Evolutionary conservation across 495 filamentous ascomycete species (phyloP).

Genomic region (Penicillium diatomitis): DNA sequence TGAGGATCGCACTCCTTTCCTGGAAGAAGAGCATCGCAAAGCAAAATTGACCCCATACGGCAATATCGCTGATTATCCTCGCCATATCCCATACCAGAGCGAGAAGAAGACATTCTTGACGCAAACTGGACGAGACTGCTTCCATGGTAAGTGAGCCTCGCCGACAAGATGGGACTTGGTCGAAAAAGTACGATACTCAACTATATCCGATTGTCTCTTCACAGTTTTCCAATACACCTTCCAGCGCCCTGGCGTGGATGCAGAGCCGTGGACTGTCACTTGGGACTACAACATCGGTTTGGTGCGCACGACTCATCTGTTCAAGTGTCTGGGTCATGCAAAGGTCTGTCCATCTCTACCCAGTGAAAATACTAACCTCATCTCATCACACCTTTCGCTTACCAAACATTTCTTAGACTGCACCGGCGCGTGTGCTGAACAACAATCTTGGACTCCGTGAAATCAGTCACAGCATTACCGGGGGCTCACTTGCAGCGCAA

Average conservation of each 20-base stretch:
- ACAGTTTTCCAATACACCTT: constrained; percentile 92
- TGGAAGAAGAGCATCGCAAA: constrained; percentile 44
- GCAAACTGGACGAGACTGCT: constrained; percentile 76
- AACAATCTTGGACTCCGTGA: constrained; percentile 73
- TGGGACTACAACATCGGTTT: constrained; percentile 98
- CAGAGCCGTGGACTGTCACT: constrained; percentile 63
- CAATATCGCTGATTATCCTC: constrained; percentile 55
- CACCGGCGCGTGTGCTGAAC: constrained; percentile 70
- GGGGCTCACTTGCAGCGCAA: constrained; percentile 82
- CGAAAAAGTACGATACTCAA: background rate
- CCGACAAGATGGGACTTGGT: too few species aligned
- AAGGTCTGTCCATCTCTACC: constrained; percentile 50
- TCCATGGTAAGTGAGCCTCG: constrained; percentile 55
- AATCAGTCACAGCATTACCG: constrained; percentile 89
- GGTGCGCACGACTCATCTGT: constrained; percentile 88
- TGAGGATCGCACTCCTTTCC: constrained; percentile 48
- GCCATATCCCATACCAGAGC: constrained; percentile 87
- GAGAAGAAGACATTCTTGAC: constrained; percentile 80
- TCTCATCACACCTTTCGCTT: too few species aligned
- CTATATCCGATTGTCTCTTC: background rate
- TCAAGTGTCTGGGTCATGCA: constrained; percentile 77
- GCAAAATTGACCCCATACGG: constrained; percentile 62
- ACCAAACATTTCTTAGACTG: constrained; percentile 48
- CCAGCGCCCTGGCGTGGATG: constrained; percentile 55
- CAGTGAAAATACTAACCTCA: constrained; percentile 2